Conservation (phyloP, 1,139 yeast genomes). For the Candida glucosophila region DNA sequence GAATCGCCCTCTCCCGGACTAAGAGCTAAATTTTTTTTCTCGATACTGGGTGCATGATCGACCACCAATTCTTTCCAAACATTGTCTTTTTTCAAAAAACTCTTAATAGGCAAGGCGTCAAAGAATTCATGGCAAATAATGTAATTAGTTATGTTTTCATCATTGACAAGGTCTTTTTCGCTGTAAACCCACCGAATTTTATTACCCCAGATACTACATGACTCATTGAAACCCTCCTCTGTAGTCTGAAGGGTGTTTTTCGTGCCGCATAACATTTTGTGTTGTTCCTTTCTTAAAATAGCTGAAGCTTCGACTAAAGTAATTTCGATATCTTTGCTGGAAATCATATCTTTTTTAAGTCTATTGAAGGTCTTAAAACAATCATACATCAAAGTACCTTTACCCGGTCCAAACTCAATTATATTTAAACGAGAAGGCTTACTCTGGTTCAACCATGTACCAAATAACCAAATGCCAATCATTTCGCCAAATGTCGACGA, state of each 20-base stretch:
- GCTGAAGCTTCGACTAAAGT: constrained; percentile 68
- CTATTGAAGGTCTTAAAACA: constrained; percentile 40
- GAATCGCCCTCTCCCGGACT: constrained; percentile 9
- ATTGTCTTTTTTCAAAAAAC: constrained; percentile 49
- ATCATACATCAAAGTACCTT: constrained; percentile 73
- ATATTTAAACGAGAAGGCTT: constrained; percentile 42
- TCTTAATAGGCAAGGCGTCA: constrained; percentile 77
- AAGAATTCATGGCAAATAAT: constrained; percentile 80
- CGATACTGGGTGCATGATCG: constrained; percentile 37
- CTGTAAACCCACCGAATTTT: constrained; percentile 62
- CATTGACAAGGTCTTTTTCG: constrained; percentile 43
- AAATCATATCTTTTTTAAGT: constrained; percentile 21
- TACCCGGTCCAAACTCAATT: constrained; percentile 88
- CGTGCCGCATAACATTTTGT: constrained; percentile 38
- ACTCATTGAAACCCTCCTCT: constrained; percentile 23
- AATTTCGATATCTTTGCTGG: constrained; percentile 23
- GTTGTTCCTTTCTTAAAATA: constrained; percentile 53
- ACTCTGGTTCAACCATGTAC: constrained; percentile 53
- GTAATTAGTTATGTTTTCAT: constrained; percentile 43
- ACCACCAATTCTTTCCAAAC: constrained; percentile 81
- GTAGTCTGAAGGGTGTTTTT: constrained; percentile 11
- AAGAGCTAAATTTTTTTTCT: constrained; percentile 29
- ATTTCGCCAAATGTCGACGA: constrained; percentile 85
- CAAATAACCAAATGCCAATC: constrained; percentile 66
- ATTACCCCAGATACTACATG: constrained; percentile 47